phyloP scores from a whole-genome alignment of 2,329 filamentous ascomycete genomes.

The Penicillium concentricum region DNA sequence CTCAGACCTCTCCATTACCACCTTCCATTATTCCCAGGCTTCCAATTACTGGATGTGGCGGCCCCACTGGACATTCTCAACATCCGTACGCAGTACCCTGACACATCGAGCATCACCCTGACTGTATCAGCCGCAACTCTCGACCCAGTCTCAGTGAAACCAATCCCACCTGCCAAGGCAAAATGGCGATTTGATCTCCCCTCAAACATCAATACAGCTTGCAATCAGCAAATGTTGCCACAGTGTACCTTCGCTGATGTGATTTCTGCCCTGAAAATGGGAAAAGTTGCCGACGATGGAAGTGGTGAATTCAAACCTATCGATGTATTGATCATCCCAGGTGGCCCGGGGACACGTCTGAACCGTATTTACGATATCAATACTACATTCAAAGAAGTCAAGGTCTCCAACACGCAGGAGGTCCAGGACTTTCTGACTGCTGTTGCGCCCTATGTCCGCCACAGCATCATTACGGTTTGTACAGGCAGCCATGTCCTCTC shows the following conservation, averaged over 20 bases:
- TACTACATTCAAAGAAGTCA: not conserved
- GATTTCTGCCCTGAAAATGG: constrained; percentile 2
- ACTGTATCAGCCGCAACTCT: constrained; percentile 7
- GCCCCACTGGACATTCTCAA: constrained; percentile 11
- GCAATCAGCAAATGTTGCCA: constrained; percentile 8
- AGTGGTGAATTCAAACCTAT: constrained; percentile 1
- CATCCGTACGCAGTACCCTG: constrained; percentile 3
- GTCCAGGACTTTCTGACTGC: constrained; percentile 1
- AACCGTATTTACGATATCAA: not conserved
- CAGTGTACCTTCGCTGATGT: constrained; percentile 7
- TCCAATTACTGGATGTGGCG: constrained; percentile 5
- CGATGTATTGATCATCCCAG: constrained; percentile 7
- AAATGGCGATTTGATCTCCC: constrained; percentile 2
- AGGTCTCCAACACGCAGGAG: constrained; percentile 4
- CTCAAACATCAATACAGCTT: not conserved
- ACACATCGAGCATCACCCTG: constrained; percentile 3
- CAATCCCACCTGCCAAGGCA: not conserved
- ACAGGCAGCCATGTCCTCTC: constrained; percentile 6
- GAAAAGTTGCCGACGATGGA: not conserved
- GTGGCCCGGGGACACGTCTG: constrained; percentile 2
- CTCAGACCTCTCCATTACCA: constrained; percentile 8
- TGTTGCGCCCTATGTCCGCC: constrained; percentile 6
- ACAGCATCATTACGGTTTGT: constrained; percentile 8
- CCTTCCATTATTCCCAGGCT: constrained; percentile 8
- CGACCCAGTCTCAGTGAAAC: constrained; percentile 10